Evolutionary conservation across 768 basidiomycete genomes (phyloP).

Genomic region (Russula sp.): DNA sequence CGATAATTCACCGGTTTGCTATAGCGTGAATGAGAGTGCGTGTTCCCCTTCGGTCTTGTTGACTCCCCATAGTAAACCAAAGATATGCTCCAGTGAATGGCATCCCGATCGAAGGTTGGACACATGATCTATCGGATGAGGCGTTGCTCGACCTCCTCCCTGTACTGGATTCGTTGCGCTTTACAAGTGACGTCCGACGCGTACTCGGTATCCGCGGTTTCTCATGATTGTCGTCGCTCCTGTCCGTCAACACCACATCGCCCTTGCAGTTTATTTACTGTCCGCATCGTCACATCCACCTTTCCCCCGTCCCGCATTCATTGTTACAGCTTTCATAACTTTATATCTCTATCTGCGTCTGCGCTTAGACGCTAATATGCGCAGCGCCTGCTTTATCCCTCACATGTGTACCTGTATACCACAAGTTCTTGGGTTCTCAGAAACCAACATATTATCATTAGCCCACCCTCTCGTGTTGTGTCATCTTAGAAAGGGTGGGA

Average conservation of each 20-base stretch:
- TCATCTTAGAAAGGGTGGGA: not conserved
- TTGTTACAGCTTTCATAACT: slow-evolving; percentile 12
- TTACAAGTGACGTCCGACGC: slow-evolving; percentile 90
- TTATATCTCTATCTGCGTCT: slow-evolving; percentile 16
- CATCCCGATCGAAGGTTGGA: slow-evolving; percentile 99
- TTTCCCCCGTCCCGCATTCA: slow-evolving; percentile 1
- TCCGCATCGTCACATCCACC: slow-evolving; percentile 7
- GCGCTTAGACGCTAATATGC: slow-evolving; percentile 16
- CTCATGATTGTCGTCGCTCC: slow-evolving; percentile 26
- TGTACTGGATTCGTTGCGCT: slow-evolving; percentile 90
- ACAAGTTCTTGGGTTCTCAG: slow-evolving; percentile 6
- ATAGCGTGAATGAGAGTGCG: slow-evolving; percentile 87
- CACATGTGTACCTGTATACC: slow-evolving; percentile 22
- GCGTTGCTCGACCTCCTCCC: slow-evolving; percentile 93
- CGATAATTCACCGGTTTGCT: slow-evolving; percentile 93
- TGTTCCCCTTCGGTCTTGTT: slow-evolving; percentile 4
- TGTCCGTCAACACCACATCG: not conserved
- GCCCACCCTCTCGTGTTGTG: not conserved
- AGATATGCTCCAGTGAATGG: slow-evolving; percentile 69
- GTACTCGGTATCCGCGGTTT: slow-evolving; percentile 72
- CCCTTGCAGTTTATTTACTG: not conserved
- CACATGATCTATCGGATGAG: slow-evolving; percentile 93
- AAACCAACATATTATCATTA: slow-evolving; percentile 13
- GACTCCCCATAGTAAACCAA: not conserved
- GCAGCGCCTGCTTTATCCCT: slow-evolving; percentile 15